Evolutionary conservation across 352 stramenopile genomes (phyloP).

Genomic region (Phytophthora citricola): DNA sequence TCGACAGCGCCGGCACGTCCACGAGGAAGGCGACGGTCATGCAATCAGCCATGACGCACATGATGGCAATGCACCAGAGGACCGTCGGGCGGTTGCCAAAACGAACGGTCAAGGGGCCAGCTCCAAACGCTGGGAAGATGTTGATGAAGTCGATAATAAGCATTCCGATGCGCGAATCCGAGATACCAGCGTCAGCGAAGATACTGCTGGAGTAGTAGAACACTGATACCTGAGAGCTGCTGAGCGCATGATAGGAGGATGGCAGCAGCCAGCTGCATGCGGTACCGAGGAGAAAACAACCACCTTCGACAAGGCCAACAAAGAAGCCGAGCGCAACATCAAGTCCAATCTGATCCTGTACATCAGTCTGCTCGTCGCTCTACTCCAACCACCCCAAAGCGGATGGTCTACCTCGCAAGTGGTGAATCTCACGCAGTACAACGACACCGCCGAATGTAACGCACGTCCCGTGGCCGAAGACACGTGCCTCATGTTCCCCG

Average conservation of each 20-base stretch:
- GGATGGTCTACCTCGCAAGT: constrained; percentile 64
- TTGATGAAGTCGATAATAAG: constrained; percentile 35
- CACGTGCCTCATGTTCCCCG: constrained; percentile 30
- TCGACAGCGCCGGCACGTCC: constrained; percentile 22
- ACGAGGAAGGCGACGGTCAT: constrained; percentile 33
- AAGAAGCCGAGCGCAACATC: constrained; percentile 31
- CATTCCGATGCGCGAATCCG: constrained; percentile 27
- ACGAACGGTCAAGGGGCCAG: constrained; percentile 22
- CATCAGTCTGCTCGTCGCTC: constrained; percentile 46
- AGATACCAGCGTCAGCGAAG: constrained; percentile 29
- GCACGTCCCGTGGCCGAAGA: constrained; percentile 21
- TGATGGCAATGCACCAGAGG: too few relatives aligned
- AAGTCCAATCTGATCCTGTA: constrained; percentile 50
- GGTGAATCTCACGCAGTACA: constrained; percentile 51
- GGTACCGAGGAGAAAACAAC: constrained; percentile 38
- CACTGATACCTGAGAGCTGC: constrained; percentile 21
- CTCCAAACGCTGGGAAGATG: constrained; percentile 29
- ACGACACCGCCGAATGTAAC: constrained; percentile 26
- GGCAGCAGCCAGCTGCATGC: constrained; percentile 50
- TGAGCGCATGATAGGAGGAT: constrained; percentile 43
- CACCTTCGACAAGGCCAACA: constrained; percentile 36
- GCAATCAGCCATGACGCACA: too few relatives aligned
- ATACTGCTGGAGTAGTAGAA: constrained; percentile 23
- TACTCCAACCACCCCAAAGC: constrained; percentile 59
- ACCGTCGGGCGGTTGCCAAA: too few relatives aligned